Percentiles rank a stretch among this genome's conserved stretches.
Evolutionary conservation across 805 yeast species (phyloP).

Genomic region (Barnettozyma vustinii): DNA sequence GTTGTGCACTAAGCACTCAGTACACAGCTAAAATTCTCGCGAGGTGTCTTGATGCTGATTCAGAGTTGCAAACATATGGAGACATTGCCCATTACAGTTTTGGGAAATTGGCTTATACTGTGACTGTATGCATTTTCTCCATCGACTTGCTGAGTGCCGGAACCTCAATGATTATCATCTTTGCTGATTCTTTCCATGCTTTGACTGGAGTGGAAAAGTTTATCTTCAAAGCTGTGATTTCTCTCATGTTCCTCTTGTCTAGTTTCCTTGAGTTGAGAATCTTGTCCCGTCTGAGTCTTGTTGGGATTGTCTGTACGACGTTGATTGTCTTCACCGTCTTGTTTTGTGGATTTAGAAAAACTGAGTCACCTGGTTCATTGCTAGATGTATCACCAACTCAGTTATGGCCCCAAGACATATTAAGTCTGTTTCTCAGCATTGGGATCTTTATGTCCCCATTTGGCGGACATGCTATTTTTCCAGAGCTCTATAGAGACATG

Average conservation of each 20-base stretch:
- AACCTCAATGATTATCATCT: conserved; percentile 50
- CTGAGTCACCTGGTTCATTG: conserved; percentile 49
- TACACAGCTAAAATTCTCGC: conserved; percentile 53
- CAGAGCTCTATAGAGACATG: conserved; percentile 72
- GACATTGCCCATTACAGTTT: conserved; percentile 50
- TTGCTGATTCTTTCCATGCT: conserved; percentile 56
- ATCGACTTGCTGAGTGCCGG: conserved; percentile 60
- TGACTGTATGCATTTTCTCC: conserved; percentile 45
- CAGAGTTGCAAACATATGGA: conserved; percentile 45
- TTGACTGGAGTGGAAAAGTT: conserved; percentile 36
- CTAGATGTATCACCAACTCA: conserved; percentile 39
- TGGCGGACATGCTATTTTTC: conserved; percentile 83
- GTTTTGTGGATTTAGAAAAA: conserved; percentile 40
- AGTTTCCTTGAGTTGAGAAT: conserved; percentile 53
- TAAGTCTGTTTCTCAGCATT: conserved; percentile 42
- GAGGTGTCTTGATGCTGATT: conserved; percentile 36
- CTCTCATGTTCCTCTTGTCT: conserved; percentile 35
- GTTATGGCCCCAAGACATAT: conserved; percentile 33
- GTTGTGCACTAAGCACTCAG: conserved; percentile 45
- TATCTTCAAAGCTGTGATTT: conserved; percentile 38
- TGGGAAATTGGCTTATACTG: conserved; percentile 38
- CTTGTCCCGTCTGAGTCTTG: conserved; percentile 46
- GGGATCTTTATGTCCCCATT: conserved; percentile 74
- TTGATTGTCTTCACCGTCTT: conserved; percentile 42
- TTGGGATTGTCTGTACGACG: conserved; percentile 53